phyloP scores from a whole-genome alignment of 768 basidiomycete genomes.

The Lactarius hatsudake region DNA sequence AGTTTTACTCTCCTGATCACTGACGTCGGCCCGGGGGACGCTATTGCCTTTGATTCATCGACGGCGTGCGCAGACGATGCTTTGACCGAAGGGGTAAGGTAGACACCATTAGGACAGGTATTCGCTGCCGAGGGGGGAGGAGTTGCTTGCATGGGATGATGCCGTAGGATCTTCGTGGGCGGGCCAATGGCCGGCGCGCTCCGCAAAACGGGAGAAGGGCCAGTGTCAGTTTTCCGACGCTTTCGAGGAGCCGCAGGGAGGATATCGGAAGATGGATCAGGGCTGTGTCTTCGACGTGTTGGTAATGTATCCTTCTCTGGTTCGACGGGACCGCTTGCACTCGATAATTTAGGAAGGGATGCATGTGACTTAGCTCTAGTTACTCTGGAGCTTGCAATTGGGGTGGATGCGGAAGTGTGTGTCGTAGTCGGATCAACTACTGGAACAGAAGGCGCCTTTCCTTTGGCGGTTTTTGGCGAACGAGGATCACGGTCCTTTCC shows the following conservation, averaged over 20 bases:
- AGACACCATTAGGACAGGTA: constrained; percentile 13
- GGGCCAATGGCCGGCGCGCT: background rate
- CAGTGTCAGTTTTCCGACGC: constrained; percentile 24
- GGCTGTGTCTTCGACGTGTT: constrained; percentile 16
- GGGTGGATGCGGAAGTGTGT: constrained; percentile 1
- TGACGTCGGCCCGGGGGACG: constrained; percentile 29
- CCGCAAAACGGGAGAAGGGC: background rate
- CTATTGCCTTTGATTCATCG: background rate
- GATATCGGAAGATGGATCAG: constrained; percentile 10
- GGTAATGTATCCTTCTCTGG: background rate
- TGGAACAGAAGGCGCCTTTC: constrained; percentile 8
- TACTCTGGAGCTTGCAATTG: background rate
- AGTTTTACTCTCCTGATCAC: constrained; percentile 63
- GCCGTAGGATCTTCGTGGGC: background rate
- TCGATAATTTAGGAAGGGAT: constrained; percentile 3
- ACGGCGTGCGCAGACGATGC: background rate
- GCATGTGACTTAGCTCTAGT: constrained; percentile 8
- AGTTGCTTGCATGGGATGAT: background rate
- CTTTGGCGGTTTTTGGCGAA: constrained; percentile 17
- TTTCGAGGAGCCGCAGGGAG: constrained; percentile 21
- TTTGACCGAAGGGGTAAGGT: background rate
- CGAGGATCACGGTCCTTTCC: constrained; percentile 31
- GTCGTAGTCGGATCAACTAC: background rate
- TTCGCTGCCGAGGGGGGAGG: background rate
- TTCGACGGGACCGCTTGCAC: constrained; percentile 10